Percentiles rank a stretch among this genome's conserved stretches.
phyloP scores from a whole-genome alignment of 495 filamentous ascomycete genomes.

The Aspergillus panamensis region DNA sequence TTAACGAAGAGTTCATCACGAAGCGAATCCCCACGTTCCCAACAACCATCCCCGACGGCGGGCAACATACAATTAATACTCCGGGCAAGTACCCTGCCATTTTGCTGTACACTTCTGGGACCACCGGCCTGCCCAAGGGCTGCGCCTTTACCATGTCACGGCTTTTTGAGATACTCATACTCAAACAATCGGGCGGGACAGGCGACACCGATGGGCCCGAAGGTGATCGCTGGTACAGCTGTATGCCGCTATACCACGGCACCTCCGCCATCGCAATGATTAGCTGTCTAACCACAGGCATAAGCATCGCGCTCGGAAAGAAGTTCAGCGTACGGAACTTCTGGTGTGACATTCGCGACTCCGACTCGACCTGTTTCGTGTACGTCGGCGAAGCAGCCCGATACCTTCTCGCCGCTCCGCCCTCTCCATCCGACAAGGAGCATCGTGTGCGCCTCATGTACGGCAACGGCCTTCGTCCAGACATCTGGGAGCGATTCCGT shows the following conservation, averaged over 20 bases:
- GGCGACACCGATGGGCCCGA: conserved; percentile 36
- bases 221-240: conserved; percentile 66
- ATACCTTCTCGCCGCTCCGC: conserved; percentile 69
- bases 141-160: conserved; percentile 50
- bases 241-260: conserved; percentile 81
- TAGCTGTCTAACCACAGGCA: conserved; percentile 51
- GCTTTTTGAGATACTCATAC: conserved; percentile 25
- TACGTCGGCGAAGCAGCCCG: conserved; percentile 83
- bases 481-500: conserved; percentile 69
- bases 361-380: conserved; percentile 63
- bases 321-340: conserved; percentile 69
- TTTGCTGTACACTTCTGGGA: conserved; percentile 69
- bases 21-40: conserved; percentile 49
- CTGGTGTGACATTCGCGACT: conserved; percentile 71
- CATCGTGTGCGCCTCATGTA: conserved; percentile 67
- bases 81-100: conserved; percentile 50
- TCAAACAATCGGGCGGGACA: conserved; percentile 26
- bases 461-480: conserved; percentile 74
- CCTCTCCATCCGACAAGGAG: conserved; percentile 57
- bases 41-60: conserved; percentile 47
- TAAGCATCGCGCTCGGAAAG: conserved; percentile 63
- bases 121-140: conserved; percentile 64
- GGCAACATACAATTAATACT: conserved; percentile 42
- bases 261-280: conserved; percentile 61
- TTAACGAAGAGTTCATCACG: conserved; percentile 46